Evolutionary conservation across 2,329 filamentous ascomycete genomes (phyloP), one percentile per base, ranked within the genome.

Genomic region (Dactylellina leptospora): DNA sequence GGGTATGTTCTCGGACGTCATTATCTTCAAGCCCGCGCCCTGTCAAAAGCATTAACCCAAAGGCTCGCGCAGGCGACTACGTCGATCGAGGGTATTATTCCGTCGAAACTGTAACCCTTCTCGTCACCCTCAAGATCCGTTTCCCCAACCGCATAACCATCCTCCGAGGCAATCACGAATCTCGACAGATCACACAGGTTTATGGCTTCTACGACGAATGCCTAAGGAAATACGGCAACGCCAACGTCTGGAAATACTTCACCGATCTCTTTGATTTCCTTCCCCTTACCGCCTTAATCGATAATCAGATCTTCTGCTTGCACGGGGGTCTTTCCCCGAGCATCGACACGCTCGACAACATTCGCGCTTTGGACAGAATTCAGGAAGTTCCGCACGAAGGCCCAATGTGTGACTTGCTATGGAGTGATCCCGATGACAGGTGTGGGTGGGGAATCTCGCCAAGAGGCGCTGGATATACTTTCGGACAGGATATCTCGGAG

Each of bases 161-260:
- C 80, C 90, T 99, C 76, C 93, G 95, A 79, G 95, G 95, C 79
- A 99, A 99, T 83, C 95, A 99, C 86, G 95, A 99, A 83, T 97
- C 93, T 75, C 90, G 95, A 78, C 95, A 99, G 82, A 99, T 99
- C 81, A 99, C 95, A 47, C 93, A 97, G 81, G 95, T 99, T 70
- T 99, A 99, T 80, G 95, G 95, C 74, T 99, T 99, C 84, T 99
- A 99, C 84, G 95, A 97, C 81, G 95, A 99, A 81, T 99, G 95
- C 80, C 87, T 97, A 77, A 91, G 93, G 80, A 99, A 99, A 84
- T 99, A 99, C 80, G 95, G 95, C 81, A 97, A 97, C 79, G 93
- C 95, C 74, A 97, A 96, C 77, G 95, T 99, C 75, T 99, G 95
- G 95, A 97, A 97, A 84, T 97, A 92, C 80, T 99, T 96, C 81